Base-by-base conservation (phyloP, 495 filamentous ascomycete genomes). In the Penicillium daleae region DNA sequence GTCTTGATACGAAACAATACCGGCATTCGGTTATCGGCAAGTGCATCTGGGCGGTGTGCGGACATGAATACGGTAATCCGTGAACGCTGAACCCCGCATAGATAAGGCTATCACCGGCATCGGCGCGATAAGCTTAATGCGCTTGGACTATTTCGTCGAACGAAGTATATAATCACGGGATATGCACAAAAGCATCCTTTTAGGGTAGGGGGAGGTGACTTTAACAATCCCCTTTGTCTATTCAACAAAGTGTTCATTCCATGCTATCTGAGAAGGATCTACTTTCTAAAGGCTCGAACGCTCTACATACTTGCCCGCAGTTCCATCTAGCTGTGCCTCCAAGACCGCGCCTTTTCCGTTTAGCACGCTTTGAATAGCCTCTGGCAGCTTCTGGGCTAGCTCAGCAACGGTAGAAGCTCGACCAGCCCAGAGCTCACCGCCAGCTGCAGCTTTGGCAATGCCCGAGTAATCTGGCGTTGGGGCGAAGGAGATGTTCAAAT, bases 401-500 rank as follows among this genome's bases (percentile, higher is more conserved):
- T 91, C 86, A 0, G 76, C 80, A 39, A 85, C 87, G 56, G 84
- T 88, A 27, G 83, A 79, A 1, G 90, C 89, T 55, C 78, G 83
- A 27, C 85, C 90, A 19, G 89, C 86, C 78, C 88, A 92, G 35
- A 93, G 54, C 40, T 90, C 82, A 1, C 92, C 92, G 5, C 92
- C 93, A 0, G 90, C 87, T 0, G 93, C 92, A 6, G 93, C 94
- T 78, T 91, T 91, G 0, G 94, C 94, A 60, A 98, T 97, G 12
- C 93, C 94, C 0, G 91, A 80, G 72, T 94, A 98, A 68, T 98
- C 93, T 1, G 94, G 94, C 0, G 86, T 85, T 0, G 94, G 93
- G 13, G 84, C 86, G 71, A 98, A 95, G 2, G 86, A 89, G 72
- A 98, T 96, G 66, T 97, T 96, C 61, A 98, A 82, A 61, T 96